These are phyloP conservation scores for Fomitopsis pulvina DNA, from an alignment of 768 basidiomycete genomes.

Conservation along the genomic window DNA sequence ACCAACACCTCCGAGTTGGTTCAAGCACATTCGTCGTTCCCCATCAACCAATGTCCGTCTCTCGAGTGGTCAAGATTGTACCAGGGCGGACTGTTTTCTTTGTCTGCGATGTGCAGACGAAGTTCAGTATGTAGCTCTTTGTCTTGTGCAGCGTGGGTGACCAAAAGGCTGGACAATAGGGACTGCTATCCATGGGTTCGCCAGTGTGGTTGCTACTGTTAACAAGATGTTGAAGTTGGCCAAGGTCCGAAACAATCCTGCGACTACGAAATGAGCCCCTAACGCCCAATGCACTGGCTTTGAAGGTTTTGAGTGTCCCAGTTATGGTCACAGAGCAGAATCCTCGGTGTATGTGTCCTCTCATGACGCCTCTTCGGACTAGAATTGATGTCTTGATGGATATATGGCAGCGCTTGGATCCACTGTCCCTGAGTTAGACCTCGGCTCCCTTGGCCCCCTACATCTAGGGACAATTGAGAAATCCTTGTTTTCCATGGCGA, in stretches of 20 bases:
- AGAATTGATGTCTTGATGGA: background rate
- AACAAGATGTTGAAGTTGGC: constrained; percentile 76
- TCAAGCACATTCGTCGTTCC: no score
- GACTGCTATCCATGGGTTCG: constrained; percentile 60
- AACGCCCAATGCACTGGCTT: background rate
- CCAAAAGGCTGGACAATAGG: constrained; percentile 19
- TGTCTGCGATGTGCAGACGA: constrained; percentile 78
- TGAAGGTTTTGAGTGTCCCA: constrained; percentile 55
- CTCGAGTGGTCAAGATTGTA: constrained; percentile 26
- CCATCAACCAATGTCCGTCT: background rate
- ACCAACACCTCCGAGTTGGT: no score
- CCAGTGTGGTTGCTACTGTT: constrained; percentile 59
- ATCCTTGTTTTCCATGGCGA: constrained; percentile 81
- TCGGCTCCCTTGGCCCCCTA: constrained; percentile 45
- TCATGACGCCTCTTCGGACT: no score
- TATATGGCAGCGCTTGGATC: constrained; percentile 52
- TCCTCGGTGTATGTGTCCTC: constrained; percentile 49
- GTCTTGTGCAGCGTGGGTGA: background rate
- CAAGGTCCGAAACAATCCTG: no score
- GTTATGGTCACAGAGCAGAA: constrained; percentile 86
- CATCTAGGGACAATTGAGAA: constrained; percentile 66
- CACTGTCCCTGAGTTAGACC: constrained; percentile 57
- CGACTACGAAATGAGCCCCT: no score
- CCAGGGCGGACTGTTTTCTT: constrained; percentile 52
- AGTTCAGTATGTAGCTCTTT: constrained; percentile 49